These are phyloP conservation scores for Chalciporus pseudorubinellus DNA, from an alignment of 768 basidiomycete genomes.

Conservation along the genomic window DNA sequence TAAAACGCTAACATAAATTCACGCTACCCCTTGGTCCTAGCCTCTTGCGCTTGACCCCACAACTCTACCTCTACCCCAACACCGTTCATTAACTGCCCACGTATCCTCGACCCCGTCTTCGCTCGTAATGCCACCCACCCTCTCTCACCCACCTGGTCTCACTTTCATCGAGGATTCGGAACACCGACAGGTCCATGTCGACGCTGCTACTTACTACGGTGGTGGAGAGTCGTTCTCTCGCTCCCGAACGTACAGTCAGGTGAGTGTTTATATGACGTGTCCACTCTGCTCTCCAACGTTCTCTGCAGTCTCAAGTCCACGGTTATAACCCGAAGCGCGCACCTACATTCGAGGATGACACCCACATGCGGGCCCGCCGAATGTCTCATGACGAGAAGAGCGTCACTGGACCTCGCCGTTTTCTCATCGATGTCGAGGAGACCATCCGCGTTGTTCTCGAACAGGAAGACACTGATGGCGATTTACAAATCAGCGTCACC, in stretches of 20 bases:
- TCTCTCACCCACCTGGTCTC: conserved; percentile 63
- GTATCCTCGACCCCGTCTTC: neutral
- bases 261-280: conserved; percentile 36
- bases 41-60: neutral
- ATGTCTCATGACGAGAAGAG: conserved; percentile 94
- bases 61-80: neutral
- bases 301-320: conserved; percentile 61
- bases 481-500: conserved; percentile 94
- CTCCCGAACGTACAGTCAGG: conserved; percentile 85
- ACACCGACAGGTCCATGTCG: conserved; percentile 50
- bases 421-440: conserved; percentile 96
- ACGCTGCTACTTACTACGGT: conserved; percentile 82
- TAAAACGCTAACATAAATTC: conserved; percentile 17
- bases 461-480: conserved; percentile 96
- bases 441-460: conserved; percentile 95
- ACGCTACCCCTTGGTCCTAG: conserved; percentile 13
- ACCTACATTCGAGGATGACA: conserved; percentile 76
- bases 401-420: conserved; percentile 75
- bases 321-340: conserved; percentile 68
- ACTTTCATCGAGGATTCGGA: conserved; percentile 64
- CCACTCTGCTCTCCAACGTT: conserved; percentile 11
- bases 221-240: conserved; percentile 76
- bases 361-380: conserved; percentile 68
- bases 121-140: conserved; percentile 56
- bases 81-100: conserved; percentile 1